These are phyloP conservation scores for Candida hungchunana DNA, from an alignment of 805 yeast species.

Conservation along the genomic window DNA sequence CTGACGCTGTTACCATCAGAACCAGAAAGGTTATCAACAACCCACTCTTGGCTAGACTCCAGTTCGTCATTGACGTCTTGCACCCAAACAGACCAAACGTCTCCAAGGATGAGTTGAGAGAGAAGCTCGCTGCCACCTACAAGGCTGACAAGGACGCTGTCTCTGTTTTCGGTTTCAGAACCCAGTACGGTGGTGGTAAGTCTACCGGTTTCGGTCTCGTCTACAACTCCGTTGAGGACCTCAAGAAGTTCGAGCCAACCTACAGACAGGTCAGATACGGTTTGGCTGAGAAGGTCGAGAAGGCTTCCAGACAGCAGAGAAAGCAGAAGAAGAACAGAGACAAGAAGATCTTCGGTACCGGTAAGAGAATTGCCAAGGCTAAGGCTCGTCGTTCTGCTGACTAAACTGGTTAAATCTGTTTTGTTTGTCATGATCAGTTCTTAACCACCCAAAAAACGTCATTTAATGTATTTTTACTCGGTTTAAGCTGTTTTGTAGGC, in stretches of 20 bases:
- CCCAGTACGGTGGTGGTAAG: constrained; percentile 99
- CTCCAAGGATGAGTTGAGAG: constrained; percentile 98
- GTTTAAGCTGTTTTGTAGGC: too few species aligned
- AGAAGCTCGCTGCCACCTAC: constrained; percentile 82
- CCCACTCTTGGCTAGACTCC: constrained; percentile 99
- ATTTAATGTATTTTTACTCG: constrained; percentile 12
- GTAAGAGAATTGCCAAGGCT: constrained; percentile 88
- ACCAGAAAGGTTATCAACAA: constrained; percentile 97
- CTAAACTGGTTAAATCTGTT: constrained; percentile 32
- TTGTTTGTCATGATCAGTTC: constrained; percentile 7
- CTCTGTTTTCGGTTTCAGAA: constrained; percentile 98
- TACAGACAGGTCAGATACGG: constrained; percentile 99
- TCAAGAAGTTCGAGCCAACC: constrained; percentile 97
- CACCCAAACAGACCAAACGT: constrained; percentile 99
- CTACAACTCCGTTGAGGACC: constrained; percentile 96
- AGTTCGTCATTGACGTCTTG: constrained; percentile 97
- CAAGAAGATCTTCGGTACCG: constrained; percentile 98
- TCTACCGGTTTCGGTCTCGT: constrained; percentile 99
- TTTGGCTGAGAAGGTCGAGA: constrained; percentile 92
- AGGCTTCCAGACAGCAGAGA: constrained; percentile 99
- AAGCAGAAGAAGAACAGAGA: constrained; percentile 99
- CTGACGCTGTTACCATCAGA: constrained; percentile 99
- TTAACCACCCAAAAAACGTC: constrained; percentile 9
- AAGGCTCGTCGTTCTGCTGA: constrained; percentile 89
- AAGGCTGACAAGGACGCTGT: constrained; percentile 90